A percentile compares a stretch with the other conserved stretches of the same genome.
Evolutionary conservation across 2,329 filamentous ascomycete genomes (phyloP).

Genomic region (Plenodomus biglobosus): DNA sequence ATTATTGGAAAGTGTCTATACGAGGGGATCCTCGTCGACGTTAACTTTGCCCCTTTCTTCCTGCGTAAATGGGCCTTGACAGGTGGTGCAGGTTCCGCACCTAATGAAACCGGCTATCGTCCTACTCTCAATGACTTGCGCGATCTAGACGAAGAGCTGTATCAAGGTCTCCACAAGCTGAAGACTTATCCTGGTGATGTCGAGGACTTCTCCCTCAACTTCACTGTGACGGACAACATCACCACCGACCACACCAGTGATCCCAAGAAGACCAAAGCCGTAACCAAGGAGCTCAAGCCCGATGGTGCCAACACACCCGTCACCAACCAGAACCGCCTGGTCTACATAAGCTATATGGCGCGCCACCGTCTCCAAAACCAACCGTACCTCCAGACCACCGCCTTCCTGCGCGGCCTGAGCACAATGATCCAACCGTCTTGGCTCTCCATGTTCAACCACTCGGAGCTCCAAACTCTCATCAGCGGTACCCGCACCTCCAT

Average conservation of each 20-base stretch:
- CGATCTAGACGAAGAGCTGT: conserved; percentile 87
- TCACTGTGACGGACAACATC: conserved; percentile 78
- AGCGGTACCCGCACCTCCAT: conserved; percentile 85
- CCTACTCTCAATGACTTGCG: conserved; percentile 93
- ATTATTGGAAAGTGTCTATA: conserved; percentile 97
- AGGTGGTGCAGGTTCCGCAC: conserved; percentile 62
- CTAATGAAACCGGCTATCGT: conserved; percentile 73
- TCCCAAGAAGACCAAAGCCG: conserved; percentile 55
- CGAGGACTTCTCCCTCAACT: conserved; percentile 78
- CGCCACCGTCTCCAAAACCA: conserved; percentile 83
- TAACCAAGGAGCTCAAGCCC: conserved; percentile 74
- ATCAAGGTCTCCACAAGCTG: conserved; percentile 77
- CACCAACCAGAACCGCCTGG: conserved; percentile 85
- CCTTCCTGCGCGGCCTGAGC: conserved; percentile 83
- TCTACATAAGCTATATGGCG: conserved; percentile 93
- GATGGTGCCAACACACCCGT: conserved; percentile 76
- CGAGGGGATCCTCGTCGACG: conserved; percentile 91
- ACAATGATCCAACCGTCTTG: conserved; percentile 88
- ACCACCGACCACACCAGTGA: conserved; percentile 37
- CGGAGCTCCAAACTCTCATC: conserved; percentile 88
- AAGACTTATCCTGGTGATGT: conserved; percentile 87
- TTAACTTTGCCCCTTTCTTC: conserved; percentile 93
- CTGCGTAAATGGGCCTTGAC: conserved; percentile 90
- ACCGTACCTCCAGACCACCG: conserved; percentile 76
- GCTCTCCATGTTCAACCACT: conserved; percentile 98